Conservation (phyloP, 257 asterid genomes). For the Lantana camara region DNA sequence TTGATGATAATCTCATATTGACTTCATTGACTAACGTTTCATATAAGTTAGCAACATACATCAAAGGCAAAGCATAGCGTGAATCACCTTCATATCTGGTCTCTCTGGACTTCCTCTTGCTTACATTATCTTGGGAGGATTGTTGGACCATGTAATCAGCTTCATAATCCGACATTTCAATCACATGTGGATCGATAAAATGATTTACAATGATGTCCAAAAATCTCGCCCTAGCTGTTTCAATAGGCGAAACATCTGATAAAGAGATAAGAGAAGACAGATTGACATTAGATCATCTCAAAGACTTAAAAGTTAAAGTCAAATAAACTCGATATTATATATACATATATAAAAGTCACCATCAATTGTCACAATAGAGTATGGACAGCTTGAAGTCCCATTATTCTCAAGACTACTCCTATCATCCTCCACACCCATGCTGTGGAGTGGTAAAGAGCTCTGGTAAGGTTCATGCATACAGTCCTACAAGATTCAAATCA, state of each 20-base stretch:
- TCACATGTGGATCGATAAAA: conserved; percentile 67
- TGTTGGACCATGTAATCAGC: conserved; percentile 66
- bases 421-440: conserved; percentile 80
- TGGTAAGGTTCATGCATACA: conserved; percentile 81
- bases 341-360: conserved; percentile 45
- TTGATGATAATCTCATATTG: conserved; percentile 69
- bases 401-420: conserved; percentile 73
- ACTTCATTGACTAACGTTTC: conserved; percentile 91
- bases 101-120: conserved; percentile 74
- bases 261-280: conserved; percentile 31
- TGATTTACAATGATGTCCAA: conserved; percentile 76
- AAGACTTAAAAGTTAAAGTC: conserved; percentile 5
- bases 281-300: conserved; percentile 30
- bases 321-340: not conserved
- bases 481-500: conserved; percentile 51
- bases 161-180: conserved; percentile 68
- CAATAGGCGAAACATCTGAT: conserved; percentile 93
- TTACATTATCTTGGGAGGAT: conserved; percentile 55
- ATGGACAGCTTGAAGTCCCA: conserved; percentile 66
- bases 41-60: conserved; percentile 93
- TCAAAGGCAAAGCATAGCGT: conserved; percentile 82
- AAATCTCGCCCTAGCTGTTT: conserved; percentile 90
- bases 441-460: conserved; percentile 72
- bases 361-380: conserved; percentile 66
- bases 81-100: conserved; percentile 83